A percentile compares a stretch with the other conserved stretches of the same genome.
Conservation (phyloP, 2,329 filamentous ascomycete species). For the Xylaria sp. region DNA sequence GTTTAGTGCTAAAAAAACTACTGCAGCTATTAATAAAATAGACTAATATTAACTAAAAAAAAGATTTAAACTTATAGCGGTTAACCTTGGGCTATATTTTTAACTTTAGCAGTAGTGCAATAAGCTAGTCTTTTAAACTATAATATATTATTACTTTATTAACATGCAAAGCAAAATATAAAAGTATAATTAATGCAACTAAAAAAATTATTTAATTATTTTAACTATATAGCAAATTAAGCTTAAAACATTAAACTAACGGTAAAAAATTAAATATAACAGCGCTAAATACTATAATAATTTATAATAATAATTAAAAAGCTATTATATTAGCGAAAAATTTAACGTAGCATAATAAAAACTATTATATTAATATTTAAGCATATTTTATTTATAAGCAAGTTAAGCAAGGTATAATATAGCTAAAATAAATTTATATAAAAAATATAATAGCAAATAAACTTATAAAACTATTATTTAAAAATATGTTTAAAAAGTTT, state of each 20-base stretch:
- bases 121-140: no score
- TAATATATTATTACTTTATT: no score
- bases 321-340: not conserved
- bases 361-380: not conserved
- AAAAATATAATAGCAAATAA: not conserved
- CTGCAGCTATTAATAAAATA: no score
- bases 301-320: slow-evolving; percentile 4
- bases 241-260: no score
- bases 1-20: not conserved
- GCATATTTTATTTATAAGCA: not conserved
- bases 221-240: no score
- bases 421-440: not conserved
- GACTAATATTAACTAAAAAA: no score
- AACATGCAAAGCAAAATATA: no score
- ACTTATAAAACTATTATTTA: not conserved
- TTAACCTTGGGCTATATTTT: no score
- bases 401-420: not conserved
- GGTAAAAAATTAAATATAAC: not conserved
- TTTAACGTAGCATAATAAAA: slow-evolving; percentile 1
- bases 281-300: not conserved
- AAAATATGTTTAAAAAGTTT: not conserved
- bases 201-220: no score
- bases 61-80: no score
- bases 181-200: no score
- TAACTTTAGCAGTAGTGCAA: no score